Evolutionary conservation across 2,329 filamentous ascomycete species (phyloP), one percentile per base, ranked within the genome.

Genomic region (Fusarium siculi): DNA sequence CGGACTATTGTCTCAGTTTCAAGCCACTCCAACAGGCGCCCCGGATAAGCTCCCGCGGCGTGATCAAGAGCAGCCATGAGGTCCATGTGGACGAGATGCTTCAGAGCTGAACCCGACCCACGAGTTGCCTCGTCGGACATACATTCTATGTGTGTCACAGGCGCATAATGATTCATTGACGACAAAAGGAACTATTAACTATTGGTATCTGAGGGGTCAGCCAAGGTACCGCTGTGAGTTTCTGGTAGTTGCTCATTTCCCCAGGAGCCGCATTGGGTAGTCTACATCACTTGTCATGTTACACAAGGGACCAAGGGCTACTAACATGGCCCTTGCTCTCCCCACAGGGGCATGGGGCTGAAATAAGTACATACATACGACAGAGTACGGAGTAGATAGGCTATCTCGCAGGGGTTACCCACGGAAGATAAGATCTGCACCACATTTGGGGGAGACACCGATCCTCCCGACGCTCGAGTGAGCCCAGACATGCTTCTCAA

Each of bases 1-100:
- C 42, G 60, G 53, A 46, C 65, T 65, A 52, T 54, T 73, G 70
- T 73, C 66, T 73, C 70, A 71, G 61, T 53, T 30, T 39, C 34
- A 53, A 70, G 66, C 65, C 66, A 58, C 36, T 39, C 39, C 49
- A 36, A 28, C 37, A 60, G 46, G 47, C 54, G 34, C 53, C 43
- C 52, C 14, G 40, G 32, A 28, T 50, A 25, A 21, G n/a, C 37
- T 59, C 40, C 52, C 43, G 67, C 53, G 42, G 54, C 32, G 34
- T 71, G 49, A 34, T 40, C 40, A 54, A 37, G 39, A 34, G 40
- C 52, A 49, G 50, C 49, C 44, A 36, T 40, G 42, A 32, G 40
- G 21, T 42, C 23, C 7, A 25, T 23, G 30, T 44, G 34, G 34
- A 59, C 16, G 54, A 43, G 19, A 52, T 39, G 52, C 21, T 37